These are phyloP conservation scores for Inosperma sp. DNA, from an alignment of 768 basidiomycete species.

Conservation along the genomic window DNA sequence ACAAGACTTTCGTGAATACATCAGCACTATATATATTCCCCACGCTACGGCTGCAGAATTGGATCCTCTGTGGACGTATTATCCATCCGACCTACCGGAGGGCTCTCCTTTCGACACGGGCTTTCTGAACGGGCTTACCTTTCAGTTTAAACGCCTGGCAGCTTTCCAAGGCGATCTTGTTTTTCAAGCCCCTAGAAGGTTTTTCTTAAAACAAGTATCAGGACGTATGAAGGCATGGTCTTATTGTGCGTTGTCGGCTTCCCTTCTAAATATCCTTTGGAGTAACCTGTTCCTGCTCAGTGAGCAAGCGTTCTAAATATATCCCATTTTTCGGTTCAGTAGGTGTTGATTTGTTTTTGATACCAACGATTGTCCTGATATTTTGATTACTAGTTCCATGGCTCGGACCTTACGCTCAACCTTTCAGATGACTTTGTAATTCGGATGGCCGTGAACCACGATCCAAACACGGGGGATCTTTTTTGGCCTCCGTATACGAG, in stretches of 20 bases:
- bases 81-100: slow-evolving; percentile 18
- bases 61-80: slow-evolving; percentile 21
- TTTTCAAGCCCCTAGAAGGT: slow-evolving; percentile 46
- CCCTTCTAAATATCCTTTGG: too few species aligned
- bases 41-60: slow-evolving; percentile 13
- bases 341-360: background rate
- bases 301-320: slow-evolving; percentile 20
- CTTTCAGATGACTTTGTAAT: slow-evolving; percentile 18
- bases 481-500: slow-evolving; percentile 33
- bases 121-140: slow-evolving; percentile 24
- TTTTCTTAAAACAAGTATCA: slow-evolving; percentile 38
- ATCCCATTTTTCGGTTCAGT: slow-evolving; percentile 23
- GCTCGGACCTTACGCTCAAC: slow-evolving; percentile 25
- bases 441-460: slow-evolving; percentile 38
- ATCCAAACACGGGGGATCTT: slow-evolving; percentile 36
- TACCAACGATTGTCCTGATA: background rate
- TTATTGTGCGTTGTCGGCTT: slow-evolving; percentile 31
- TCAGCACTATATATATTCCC: slow-evolving; percentile 14
- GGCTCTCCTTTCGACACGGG: slow-evolving; percentile 27
- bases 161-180: slow-evolving; percentile 47
- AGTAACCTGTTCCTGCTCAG: slow-evolving; percentile 11
- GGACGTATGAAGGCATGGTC: slow-evolving; percentile 38
- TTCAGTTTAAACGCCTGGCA: slow-evolving; percentile 48
- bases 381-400: slow-evolving; percentile 15
- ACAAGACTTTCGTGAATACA: slow-evolving; percentile 28